Percentiles rank a stretch among this genome's conserved stretches.
These are phyloP conservation scores for Leucocoprinus sp. DNA, from an alignment of 768 basidiomycete species.

Conservation along the genomic window DNA sequence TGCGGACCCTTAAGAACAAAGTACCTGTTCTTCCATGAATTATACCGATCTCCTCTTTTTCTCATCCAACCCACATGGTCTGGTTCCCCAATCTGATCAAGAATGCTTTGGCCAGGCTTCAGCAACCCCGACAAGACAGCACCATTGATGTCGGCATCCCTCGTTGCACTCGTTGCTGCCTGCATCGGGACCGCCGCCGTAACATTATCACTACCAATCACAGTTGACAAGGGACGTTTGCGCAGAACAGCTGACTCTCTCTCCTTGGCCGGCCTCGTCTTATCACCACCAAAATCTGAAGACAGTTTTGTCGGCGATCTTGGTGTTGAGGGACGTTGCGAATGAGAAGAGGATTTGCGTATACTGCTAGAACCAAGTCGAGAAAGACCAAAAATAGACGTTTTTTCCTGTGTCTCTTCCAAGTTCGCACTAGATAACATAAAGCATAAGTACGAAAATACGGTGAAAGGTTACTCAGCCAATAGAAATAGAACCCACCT, in stretches of 20 bases:
- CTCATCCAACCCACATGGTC: conserved; percentile 93
- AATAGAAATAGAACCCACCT: conserved; percentile 30
- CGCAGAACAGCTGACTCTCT: conserved; percentile 30
- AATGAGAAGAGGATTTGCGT: conserved; percentile 33
- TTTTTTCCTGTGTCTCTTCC: conserved; percentile 27
- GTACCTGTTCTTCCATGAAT: conserved; percentile 86
- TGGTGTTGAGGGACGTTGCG: conserved; percentile 32
- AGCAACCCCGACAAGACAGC: conserved; percentile 24
- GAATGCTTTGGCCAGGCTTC: conserved; percentile 58
- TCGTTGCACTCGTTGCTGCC: conserved; percentile 12
- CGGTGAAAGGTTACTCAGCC: background rate
- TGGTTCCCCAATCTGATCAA: conserved; percentile 85
- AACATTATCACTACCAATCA: conserved; percentile 9
- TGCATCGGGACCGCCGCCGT: conserved; percentile 4
- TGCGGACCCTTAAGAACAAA: conserved; percentile 90
- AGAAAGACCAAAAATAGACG: conserved; percentile 37
- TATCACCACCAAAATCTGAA: too few relatives aligned
- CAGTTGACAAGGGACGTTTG: conserved; percentile 44
- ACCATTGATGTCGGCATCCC: background rate
- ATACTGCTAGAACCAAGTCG: conserved; percentile 33
- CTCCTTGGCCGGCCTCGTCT: too few relatives aligned
- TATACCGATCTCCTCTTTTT: conserved; percentile 92
- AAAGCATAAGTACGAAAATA: too few relatives aligned
- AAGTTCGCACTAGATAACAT: background rate
- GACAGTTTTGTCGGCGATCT: conserved; percentile 3